Percentiles rank a stretch among this genome's conserved stretches.
Conservation (phyloP, 1,284 basidiomycete species). For the Mycena sp. region DNA sequence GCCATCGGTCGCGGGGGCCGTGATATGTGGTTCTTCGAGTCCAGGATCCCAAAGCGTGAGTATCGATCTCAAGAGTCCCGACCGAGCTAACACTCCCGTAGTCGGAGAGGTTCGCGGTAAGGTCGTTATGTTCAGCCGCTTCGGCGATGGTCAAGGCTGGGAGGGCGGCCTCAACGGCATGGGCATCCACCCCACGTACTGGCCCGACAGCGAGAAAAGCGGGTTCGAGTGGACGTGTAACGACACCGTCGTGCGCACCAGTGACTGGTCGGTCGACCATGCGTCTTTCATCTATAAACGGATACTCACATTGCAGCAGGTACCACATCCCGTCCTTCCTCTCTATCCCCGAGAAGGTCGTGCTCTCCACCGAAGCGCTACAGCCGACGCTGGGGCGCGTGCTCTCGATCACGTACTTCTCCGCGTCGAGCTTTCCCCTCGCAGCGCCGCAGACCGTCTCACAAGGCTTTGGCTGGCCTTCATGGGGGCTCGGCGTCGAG, state of each 20-base stretch:
- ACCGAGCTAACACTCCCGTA: not conserved
- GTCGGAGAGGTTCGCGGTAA: constrained; percentile 86
- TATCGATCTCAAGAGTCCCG: not conserved
- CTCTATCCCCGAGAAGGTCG: constrained; percentile 81
- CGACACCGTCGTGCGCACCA: constrained; percentile 72
- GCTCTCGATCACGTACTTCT: constrained; percentile 79
- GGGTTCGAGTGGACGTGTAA: constrained; percentile 83
- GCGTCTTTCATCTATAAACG: not conserved
- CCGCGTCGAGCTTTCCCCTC: constrained; percentile 83
- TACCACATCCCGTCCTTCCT: constrained; percentile 81
- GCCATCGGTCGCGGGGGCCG: constrained; percentile 60
- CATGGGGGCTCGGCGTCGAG: constrained; percentile 76
- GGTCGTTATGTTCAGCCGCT: constrained; percentile 84
- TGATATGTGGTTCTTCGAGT: constrained; percentile 83
- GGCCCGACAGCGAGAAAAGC: constrained; percentile 79
- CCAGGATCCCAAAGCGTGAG: constrained; percentile 68
- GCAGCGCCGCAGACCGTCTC: constrained; percentile 80
- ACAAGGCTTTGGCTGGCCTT: constrained; percentile 83
- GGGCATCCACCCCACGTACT: constrained; percentile 83
- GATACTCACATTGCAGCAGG: constrained; percentile 57
- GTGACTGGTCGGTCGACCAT: constrained; percentile 76
- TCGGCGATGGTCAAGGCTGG: constrained; percentile 76
- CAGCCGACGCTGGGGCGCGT: constrained; percentile 49
- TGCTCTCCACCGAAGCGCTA: constrained; percentile 63
- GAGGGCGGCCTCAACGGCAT: constrained; percentile 70